Conservation (phyloP, 768 basidiomycete genomes). For the Amanita subjunquillea region DNA sequence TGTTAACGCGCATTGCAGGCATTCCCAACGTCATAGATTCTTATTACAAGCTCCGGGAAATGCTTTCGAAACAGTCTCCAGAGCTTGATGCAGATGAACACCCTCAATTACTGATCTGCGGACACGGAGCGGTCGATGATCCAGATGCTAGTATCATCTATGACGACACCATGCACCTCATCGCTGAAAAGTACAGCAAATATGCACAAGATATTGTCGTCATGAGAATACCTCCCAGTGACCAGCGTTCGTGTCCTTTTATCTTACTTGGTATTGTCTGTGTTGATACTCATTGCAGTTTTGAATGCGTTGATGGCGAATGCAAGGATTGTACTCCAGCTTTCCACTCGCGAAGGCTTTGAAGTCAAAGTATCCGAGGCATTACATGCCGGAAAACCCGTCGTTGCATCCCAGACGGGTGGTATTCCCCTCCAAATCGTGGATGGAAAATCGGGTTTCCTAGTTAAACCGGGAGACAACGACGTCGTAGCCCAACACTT, state of each 20-base stretch:
- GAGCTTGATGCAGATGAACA: constrained; percentile 37
- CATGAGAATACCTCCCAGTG: constrained; percentile 74
- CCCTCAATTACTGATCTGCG: constrained; percentile 76
- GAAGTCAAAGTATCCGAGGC: constrained; percentile 97
- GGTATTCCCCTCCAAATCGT: constrained; percentile 91
- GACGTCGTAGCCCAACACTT: constrained; percentile 66
- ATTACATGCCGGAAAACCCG: constrained; percentile 81
- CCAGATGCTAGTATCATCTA: constrained; percentile 92
- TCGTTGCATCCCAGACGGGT: constrained; percentile 78
- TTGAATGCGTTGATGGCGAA: constrained; percentile 87
- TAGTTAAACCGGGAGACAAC: constrained; percentile 72
- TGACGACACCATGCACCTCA: constrained; percentile 60
- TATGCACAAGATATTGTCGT: constrained; percentile 61
- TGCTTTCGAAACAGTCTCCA: constrained; percentile 36
- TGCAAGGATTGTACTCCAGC: constrained; percentile 81
- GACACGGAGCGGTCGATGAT: constrained; percentile 91
- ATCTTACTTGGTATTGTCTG: background rate
- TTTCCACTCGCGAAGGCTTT: constrained; percentile 91
- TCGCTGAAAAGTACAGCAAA: constrained; percentile 40
- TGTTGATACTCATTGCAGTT: constrained; percentile 29
- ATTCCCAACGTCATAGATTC: constrained; percentile 81
- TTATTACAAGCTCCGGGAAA: constrained; percentile 72
- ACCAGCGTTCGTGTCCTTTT: constrained; percentile 49
- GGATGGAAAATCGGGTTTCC: constrained; percentile 80
- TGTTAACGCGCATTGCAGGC: constrained; percentile 33